These are phyloP conservation scores for Fusarium sp. DNA, from an alignment of 2,329 filamentous ascomycete species.

Conservation along the genomic window DNA sequence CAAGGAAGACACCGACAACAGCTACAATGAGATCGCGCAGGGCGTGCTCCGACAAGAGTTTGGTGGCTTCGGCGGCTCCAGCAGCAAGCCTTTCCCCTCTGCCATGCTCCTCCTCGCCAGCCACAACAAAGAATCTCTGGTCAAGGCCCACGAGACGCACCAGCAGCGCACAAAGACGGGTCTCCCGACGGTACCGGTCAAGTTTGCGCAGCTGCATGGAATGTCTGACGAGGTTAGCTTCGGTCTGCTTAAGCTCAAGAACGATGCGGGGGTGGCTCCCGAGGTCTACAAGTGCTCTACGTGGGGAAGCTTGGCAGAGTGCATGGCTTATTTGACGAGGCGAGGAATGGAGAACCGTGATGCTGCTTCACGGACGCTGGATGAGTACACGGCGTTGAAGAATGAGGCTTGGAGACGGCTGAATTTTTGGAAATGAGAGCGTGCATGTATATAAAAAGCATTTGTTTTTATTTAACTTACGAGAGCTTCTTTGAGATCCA, in stretches of 20 bases:
- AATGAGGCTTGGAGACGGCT: slow-evolving; percentile 49
- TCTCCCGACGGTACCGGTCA: slow-evolving; percentile 52
- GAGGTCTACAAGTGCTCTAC: slow-evolving; percentile 56
- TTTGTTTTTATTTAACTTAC: neutral
- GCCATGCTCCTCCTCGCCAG: slow-evolving; percentile 64
- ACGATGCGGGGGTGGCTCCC: slow-evolving; percentile 37
- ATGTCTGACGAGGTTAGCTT: slow-evolving; percentile 69
- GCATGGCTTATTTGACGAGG: slow-evolving; percentile 52
- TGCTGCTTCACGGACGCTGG: slow-evolving; percentile 48
- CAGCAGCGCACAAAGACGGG: slow-evolving; percentile 52
- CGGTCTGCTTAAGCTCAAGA: slow-evolving; percentile 56
- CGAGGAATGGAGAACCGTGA: slow-evolving; percentile 55
- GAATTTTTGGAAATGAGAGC: slow-evolving; percentile 25
- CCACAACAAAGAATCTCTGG: slow-evolving; percentile 59
- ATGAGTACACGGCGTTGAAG: slow-evolving; percentile 49
- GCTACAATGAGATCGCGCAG: slow-evolving; percentile 62
- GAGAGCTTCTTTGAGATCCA: neutral
- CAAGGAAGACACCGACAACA: slow-evolving; percentile 63
- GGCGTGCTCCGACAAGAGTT: slow-evolving; percentile 56
- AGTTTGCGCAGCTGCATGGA: slow-evolving; percentile 65
- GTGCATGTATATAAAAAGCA: slow-evolving; percentile 8
- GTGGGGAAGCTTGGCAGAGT: slow-evolving; percentile 54
- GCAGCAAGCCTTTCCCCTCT: slow-evolving; percentile 54
- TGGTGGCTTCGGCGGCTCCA: slow-evolving; percentile 54
- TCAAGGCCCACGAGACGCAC: slow-evolving; percentile 58